phyloP scores from a whole-genome alignment of 2,329 filamentous ascomycete species.

The Penicillium glabrum region DNA sequence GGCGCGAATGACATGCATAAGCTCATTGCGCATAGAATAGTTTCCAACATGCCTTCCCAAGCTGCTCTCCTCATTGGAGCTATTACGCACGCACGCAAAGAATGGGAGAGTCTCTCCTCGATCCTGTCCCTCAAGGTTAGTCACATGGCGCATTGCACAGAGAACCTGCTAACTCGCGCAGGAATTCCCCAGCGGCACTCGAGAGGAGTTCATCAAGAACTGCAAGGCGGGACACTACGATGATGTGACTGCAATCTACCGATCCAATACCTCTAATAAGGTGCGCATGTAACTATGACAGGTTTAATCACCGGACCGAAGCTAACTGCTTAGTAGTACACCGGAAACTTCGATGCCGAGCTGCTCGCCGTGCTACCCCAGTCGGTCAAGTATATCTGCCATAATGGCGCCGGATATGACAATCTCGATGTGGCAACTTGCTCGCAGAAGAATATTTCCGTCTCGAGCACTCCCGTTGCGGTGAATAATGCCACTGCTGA shows the following conservation, averaged over 20 bases:
- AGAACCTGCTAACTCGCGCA: background rate
- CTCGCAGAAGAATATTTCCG: constrained; percentile 43
- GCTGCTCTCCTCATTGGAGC: constrained; percentile 47
- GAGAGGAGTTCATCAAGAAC: constrained; percentile 57
- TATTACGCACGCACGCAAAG: constrained; percentile 43
- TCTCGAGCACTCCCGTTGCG: constrained; percentile 48
- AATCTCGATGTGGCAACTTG: constrained; percentile 59
- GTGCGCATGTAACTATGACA: constrained; percentile 18
- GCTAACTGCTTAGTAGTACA: constrained; percentile 28
- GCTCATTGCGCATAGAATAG: constrained; percentile 15
- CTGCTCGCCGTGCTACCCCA: constrained; percentile 46
- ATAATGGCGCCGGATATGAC: constrained; percentile 61
- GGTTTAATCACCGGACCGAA: background rate
- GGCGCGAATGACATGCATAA: background rate
- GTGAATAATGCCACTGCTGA: constrained; percentile 51
- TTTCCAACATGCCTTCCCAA: constrained; percentile 35
- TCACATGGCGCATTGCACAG: background rate
- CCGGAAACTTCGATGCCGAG: constrained; percentile 51
- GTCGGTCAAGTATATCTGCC: constrained; percentile 51
- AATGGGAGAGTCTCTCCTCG: constrained; percentile 45
- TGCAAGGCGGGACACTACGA: constrained; percentile 57
- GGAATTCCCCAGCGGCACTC: constrained; percentile 55
- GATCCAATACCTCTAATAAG: constrained; percentile 58
- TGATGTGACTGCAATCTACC: constrained; percentile 57
- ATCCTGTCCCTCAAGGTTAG: constrained; percentile 43